These are phyloP conservation scores for Diaporthe destruens DNA, from an alignment of 2,329 filamentous ascomycete species.

Conservation along the genomic window DNA sequence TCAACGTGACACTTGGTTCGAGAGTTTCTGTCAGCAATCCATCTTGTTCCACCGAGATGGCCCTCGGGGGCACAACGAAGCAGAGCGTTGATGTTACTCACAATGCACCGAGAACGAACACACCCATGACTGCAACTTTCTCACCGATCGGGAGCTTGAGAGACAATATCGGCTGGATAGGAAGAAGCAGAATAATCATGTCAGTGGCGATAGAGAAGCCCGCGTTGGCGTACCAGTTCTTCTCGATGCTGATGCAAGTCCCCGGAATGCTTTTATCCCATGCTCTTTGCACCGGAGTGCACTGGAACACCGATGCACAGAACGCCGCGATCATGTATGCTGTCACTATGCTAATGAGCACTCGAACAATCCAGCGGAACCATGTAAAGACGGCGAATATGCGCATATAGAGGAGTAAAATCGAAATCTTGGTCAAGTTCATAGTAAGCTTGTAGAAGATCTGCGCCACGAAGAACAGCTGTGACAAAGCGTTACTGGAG, in stretches of 20 bases:
- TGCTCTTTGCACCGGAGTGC: not conserved
- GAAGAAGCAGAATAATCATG: conserved; percentile 5
- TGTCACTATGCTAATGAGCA: conserved; percentile 11
- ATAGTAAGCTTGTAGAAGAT: conserved; percentile 24
- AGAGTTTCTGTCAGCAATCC: not conserved
- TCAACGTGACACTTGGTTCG: conserved; percentile 12
- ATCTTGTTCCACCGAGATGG: not conserved
- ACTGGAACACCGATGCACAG: conserved; percentile 10
- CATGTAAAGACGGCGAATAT: conserved; percentile 9
- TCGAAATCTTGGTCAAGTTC: conserved; percentile 21
- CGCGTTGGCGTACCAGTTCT: conserved; percentile 25
- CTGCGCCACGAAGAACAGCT: conserved; percentile 23
- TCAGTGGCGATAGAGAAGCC: conserved; percentile 18
- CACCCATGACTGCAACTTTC: conserved; percentile 9
- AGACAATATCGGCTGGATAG: conserved; percentile 11
- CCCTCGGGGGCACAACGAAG: not conserved
- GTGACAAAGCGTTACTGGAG: not conserved
- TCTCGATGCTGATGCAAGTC: conserved; percentile 16
- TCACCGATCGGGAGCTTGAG: conserved; percentile 14
- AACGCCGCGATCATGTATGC: conserved; percentile 28
- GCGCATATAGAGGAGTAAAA: conserved; percentile 13
- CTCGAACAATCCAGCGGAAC: not conserved
- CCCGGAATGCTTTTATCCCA: not conserved
- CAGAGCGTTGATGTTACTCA: not conserved
- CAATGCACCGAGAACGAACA: conserved; percentile 9